Base-by-base conservation (phyloP, 352 stramenopile species). In the Phytophthora kernoviae region DNA sequence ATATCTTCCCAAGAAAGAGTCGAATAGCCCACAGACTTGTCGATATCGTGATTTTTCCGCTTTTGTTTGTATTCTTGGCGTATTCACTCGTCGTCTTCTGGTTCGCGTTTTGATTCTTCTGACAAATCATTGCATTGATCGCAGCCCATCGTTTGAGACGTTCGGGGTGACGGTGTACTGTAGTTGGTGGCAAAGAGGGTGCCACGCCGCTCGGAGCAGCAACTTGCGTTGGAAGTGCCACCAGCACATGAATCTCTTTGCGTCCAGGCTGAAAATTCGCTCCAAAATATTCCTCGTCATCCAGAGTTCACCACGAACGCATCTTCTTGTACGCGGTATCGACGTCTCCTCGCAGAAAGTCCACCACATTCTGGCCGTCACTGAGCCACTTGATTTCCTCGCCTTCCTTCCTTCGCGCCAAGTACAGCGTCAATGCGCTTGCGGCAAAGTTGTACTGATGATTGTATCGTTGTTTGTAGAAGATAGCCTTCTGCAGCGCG, bases 171-270 rank as follows among this genome's bases (percentile, higher is more conserved):
- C n/a, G n/a, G n/a, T n/a, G n/a, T n/a, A n/a, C n/a, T n/a, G n/a
- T n/a, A n/a, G n/a, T n/a, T n/a, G n/a, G n/a, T n/a, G n/a, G n/a
- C n/a, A n/a, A n/a, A n/a, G n/a, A n/a, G n/a, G n/a, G n/a, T n/a
- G n/a, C n/a, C n/a, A n/a, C n/a, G n/a, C n/a, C n/a, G n/a, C n/a
- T n/a, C n/a, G n/a, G n/a, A n/a, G n/a, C n/a, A n/a, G n/a, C n/a
- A n/a, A n/a, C n/a, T 14, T 58, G 24, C 3, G 24, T 7, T 30
- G 24, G 24, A 30, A 30, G 24, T 30, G 5, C 60, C 60, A 64
- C 39, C 18, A 68, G 22, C 15, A 70, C 44, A 33, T 70, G 62
- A 61, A 70, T 70, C 48, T 56, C 62, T 54, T 57, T 32, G 33
- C 30, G 15, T 59, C 41, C 54, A 34, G 32, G 54, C 62, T 64